phyloP scores from a whole-genome alignment of 306 rosid species.

The Prunus salicina region DNA sequence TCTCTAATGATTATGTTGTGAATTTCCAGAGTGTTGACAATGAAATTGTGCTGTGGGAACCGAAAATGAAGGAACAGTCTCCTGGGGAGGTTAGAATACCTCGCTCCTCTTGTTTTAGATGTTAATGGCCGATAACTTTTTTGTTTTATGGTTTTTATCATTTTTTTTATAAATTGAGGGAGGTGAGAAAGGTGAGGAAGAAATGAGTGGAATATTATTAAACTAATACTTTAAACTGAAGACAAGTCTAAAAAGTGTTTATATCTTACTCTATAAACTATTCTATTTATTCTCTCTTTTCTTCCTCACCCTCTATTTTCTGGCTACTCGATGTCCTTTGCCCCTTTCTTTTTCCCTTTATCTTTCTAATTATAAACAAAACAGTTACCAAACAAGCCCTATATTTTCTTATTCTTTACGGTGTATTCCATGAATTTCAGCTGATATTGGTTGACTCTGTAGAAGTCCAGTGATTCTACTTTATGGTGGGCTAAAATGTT shows the following conservation, averaged over 20 bases:
- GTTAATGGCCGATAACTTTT: not conserved
- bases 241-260: not conserved
- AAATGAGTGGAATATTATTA: not conserved
- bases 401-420: not conserved
- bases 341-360: not conserved
- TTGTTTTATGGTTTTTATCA: not conserved
- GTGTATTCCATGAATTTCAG: not conserved
- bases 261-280: not conserved
- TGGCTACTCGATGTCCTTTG: not conserved
- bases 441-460: not conserved
- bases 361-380: not conserved
- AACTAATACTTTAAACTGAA: not conserved
- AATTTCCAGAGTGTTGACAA: constrained; percentile 86
- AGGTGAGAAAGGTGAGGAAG: not conserved
- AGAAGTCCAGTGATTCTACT: not conserved
- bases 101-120: constrained; percentile 9
- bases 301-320: not conserved
- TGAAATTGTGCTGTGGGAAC: constrained; percentile 95
- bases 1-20: constrained; percentile 18
- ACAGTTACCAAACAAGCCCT: not conserved
- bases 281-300: not conserved
- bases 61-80: constrained; percentile 87
- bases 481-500: constrained; percentile 8
- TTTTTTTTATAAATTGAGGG: not conserved
- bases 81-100: constrained; percentile 79